Percentiles rank a stretch among this genome's conserved stretches.
Evolutionary conservation across 176 grass and related monocot species (phyloP).

Genomic region (Juncus effusus): DNA sequence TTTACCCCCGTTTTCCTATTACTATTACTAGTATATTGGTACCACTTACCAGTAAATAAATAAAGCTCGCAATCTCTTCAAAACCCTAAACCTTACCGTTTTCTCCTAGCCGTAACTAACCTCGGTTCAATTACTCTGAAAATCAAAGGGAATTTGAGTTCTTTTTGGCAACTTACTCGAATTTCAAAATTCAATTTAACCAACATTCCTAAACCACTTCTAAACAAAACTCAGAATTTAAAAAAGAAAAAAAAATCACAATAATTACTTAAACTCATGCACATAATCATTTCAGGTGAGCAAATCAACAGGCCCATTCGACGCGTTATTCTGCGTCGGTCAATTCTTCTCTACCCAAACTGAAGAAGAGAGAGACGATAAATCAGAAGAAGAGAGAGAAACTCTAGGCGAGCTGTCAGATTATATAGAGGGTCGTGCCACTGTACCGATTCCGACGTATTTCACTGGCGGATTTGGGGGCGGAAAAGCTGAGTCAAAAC

Average conservation of each 20-base stretch:
- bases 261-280: not conserved
- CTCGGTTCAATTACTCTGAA: too few relatives aligned
- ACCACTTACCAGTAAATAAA: too few relatives aligned
- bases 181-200: too few relatives aligned
- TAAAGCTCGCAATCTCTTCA: not conserved
- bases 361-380: conserved; percentile 23
- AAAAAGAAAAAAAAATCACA: too few relatives aligned
- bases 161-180: too few relatives aligned
- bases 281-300: conserved; percentile 46
- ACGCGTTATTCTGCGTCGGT: conserved; percentile 76
- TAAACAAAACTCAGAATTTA: too few relatives aligned
- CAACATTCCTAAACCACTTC: too few relatives aligned
- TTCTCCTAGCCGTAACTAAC: not conserved
- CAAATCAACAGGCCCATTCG: conserved; percentile 82
- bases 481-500: conserved; percentile 39
- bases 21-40: too few relatives aligned
- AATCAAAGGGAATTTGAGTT: too few relatives aligned
- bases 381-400: not conserved
- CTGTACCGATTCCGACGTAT: conserved; percentile 82
- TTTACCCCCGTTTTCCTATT: too few relatives aligned
- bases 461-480: conserved; percentile 70
- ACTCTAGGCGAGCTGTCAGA: conserved; percentile 39
- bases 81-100: conserved; percentile 15
- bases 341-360: conserved; percentile 59
- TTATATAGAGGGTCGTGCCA: conserved; percentile 70